A percentile compares a stretch with the other conserved stretches of the same genome.
phyloP scores from a whole-genome alignment of 192 early-diverging fungal species.

The Tieghemiomyces parasiticus region DNA sequence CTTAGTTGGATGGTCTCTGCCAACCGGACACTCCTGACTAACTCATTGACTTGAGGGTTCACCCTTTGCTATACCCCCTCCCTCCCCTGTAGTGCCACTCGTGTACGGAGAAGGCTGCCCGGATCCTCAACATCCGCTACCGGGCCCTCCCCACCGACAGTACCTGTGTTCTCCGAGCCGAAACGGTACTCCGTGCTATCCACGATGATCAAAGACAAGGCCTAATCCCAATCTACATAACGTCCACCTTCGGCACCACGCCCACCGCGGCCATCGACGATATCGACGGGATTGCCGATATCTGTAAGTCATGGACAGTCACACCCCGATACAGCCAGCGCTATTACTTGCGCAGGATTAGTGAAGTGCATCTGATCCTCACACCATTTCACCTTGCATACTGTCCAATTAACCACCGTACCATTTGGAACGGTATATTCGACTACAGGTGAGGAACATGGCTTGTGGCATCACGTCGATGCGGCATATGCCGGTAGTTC shows the following conservation, averaged over 20 bases:
- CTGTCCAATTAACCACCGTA: no score
- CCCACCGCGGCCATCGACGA: constrained; percentile 37
- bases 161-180: constrained; percentile 20
- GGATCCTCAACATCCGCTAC: constrained; percentile 26
- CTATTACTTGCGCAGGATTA: no score
- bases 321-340: no score
- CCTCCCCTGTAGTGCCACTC: constrained; percentile 28
- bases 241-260: constrained; percentile 50
- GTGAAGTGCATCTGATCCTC: no score
- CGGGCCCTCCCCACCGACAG: constrained; percentile 24
- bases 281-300: constrained; percentile 32
- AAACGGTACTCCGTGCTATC: constrained; percentile 27
- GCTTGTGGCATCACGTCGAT: constrained; percentile 47
- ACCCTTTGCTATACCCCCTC: constrained; percentile 1
- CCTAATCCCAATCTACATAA: constrained; percentile 43
- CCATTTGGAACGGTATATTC: no score
- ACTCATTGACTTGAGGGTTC: not conserved
- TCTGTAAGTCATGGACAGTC: constrained; percentile 19
- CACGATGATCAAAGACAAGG: constrained; percentile 29
- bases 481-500: constrained; percentile 47
- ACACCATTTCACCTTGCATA: no score
- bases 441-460: no score
- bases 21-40: not conserved
- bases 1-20: not conserved
- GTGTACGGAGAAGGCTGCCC: constrained; percentile 33